Base-by-base conservation (phyloP, 164 flowering plant species). In the Annona cherimola region DNA sequence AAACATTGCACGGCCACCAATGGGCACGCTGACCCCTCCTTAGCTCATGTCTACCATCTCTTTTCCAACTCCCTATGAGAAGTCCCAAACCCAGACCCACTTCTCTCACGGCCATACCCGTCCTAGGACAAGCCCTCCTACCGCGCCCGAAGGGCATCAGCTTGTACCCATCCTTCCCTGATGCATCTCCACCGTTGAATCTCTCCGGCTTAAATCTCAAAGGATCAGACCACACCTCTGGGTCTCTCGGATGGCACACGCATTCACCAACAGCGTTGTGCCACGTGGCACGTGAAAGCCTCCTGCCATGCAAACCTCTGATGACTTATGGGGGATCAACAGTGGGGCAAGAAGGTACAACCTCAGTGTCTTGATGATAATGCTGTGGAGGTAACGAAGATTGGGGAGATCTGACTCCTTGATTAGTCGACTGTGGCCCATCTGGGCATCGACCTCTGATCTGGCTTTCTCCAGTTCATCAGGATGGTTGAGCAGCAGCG, bases 151-250 rank as follows among this genome's bases (percentile, higher is more conserved):
- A 76, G 11, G 82, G 76, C 16, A 67, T 45, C 2, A 71, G 64
- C 74, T 68, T 57, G 61, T 2, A 57, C 12, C 63, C 67, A 14
- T 74, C 67, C 16, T 72, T 76, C 57, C 35, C 44, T 35, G 61
- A 69, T 11, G 35, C 72, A 69, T 73, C 76, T 61, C 14, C 16
- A 14, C 69, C 74, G 39, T 71, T 71, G 57, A 88, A 89, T 66
- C 93, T 83, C 78, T 85, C 93, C 0, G 90, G 93, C 61, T 39
- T 72, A 73, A 89, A 89, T 57, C 59, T 75, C 0, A 39, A 50
- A 0, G 90, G 84, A 40, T 87, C 86, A 0, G 68, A 81, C 93
- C 90, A 89, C 35, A 26, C 35, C 35, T 26, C 35, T 26, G 35
- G 35, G 35, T 26, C 35, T 26, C 35, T 26, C 35, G 90, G 3